A percentile compares a stretch with the other conserved stretches of the same genome.
Conservation (phyloP, 1,139 yeast genomes). For the Geotrichum histeridarum region DNA sequence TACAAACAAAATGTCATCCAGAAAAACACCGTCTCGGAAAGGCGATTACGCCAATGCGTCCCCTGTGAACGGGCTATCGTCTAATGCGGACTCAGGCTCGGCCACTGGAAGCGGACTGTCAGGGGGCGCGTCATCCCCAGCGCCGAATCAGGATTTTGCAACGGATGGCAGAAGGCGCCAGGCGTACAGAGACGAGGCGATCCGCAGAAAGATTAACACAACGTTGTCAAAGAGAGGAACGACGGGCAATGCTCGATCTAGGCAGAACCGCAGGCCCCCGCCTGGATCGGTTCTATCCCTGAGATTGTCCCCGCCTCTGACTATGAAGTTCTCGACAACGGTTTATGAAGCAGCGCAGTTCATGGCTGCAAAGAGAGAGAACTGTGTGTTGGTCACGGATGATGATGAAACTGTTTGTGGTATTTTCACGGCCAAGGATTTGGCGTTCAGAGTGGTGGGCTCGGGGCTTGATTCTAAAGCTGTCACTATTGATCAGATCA, state of each 20-base stretch:
- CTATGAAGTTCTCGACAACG: constrained; percentile 59
- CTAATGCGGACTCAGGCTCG: constrained; percentile 1
- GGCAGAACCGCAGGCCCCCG: constrained; percentile 40
- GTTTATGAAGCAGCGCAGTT: constrained; percentile 78
- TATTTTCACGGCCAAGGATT: constrained; percentile 72
- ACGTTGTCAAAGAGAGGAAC: constrained; percentile 64
- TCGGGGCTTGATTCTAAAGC: constrained; percentile 59
- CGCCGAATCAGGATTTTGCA: constrained; percentile 13
- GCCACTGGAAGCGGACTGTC: neutral
- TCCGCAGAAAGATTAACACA: constrained; percentile 67
- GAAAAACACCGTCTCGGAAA: constrained; percentile 10
- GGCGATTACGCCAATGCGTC: constrained; percentile 6
- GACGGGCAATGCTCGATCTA: constrained; percentile 34
- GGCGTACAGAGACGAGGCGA: constrained; percentile 71
- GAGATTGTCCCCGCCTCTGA: constrained; percentile 70
- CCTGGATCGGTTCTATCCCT: constrained; percentile 77
- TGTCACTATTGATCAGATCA: constrained; percentile 68
- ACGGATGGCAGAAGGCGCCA: constrained; percentile 52
- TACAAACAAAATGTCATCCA: constrained; percentile 3
- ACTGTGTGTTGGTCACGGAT: constrained; percentile 58
- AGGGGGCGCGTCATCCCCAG: constrained; percentile 8
- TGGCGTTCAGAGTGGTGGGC: constrained; percentile 73
- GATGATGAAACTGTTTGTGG: constrained; percentile 58
- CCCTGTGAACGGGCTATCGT: constrained; percentile 8
- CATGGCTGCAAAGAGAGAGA: constrained; percentile 81